These are phyloP conservation scores for Sutorius australiensis DNA, from an alignment of 768 basidiomycete genomes.

Conservation along the genomic window DNA sequence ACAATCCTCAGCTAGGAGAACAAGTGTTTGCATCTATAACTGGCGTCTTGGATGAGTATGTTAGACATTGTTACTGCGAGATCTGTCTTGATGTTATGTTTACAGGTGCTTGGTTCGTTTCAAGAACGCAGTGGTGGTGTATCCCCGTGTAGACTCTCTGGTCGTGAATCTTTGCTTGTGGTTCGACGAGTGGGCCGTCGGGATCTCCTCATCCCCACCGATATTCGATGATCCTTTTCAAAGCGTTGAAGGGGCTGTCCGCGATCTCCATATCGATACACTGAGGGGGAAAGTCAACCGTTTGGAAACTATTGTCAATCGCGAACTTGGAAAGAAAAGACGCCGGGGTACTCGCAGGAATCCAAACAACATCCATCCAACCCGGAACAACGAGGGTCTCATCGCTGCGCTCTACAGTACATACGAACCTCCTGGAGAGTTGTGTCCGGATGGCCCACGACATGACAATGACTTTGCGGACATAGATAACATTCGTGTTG, in stretches of 20 bases:
- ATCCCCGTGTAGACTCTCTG: constrained; percentile 41
- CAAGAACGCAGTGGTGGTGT: constrained; percentile 47
- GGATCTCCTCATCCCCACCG: constrained; percentile 35
- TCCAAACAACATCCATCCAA: not conserved
- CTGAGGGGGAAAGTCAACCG: constrained; percentile 32
- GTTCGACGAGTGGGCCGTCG: constrained; percentile 47
- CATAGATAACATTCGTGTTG: constrained; percentile 58
- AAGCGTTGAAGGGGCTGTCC: constrained; percentile 22
- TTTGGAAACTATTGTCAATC: constrained; percentile 44
- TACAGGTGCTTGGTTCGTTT: constrained; percentile 54
- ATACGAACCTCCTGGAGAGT: constrained; percentile 55
- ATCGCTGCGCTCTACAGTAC: constrained; percentile 35
- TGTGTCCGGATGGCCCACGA: constrained; percentile 48
- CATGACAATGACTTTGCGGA: constrained; percentile 66
- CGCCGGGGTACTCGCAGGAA: constrained; percentile 16
- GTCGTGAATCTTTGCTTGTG: constrained; percentile 43
- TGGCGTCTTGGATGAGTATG: constrained; percentile 51
- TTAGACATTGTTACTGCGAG: constrained; percentile 10
- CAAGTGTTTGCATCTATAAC: constrained; percentile 46
- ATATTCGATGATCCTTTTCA: constrained; percentile 46
- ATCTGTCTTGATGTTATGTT: constrained; percentile 3
- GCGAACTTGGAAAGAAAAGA: constrained; percentile 42
- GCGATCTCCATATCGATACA: constrained; percentile 34
- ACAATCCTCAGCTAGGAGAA: constrained; percentile 30
- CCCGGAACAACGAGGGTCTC: constrained; percentile 33